phyloP scores from a whole-genome alignment of 78 protist genomes.

The Dictyostelium discoideum region dicty_2.7 NC_007090.3:5188501-5189000 shows the following conservation, averaged over 20 bases:
- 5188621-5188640: neutral
- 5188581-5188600: neutral
- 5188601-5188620: slow-evolving; percentile 24
- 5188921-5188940: slow-evolving; percentile 50
- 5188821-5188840: slow-evolving; percentile 67
- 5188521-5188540: too few species aligned
- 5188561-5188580: too few species aligned
- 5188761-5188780: slow-evolving; percentile 65
- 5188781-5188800: slow-evolving; percentile 67
- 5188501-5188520: too few species aligned
- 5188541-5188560: too few species aligned
- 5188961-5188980: slow-evolving; percentile 63
- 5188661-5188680: slow-evolving; percentile 74
- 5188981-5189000: slow-evolving; percentile 68
- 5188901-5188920: slow-evolving; percentile 70
- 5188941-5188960: slow-evolving; percentile 71
- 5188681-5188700: slow-evolving; percentile 75
- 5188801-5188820: slow-evolving; percentile 51
- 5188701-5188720: slow-evolving; percentile 39
- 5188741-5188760: slow-evolving; percentile 67
- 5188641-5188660: slow-evolving; percentile 72
- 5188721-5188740: slow-evolving; percentile 67
- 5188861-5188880: slow-evolving; percentile 64
- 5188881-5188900: slow-evolving; percentile 76
- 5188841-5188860: slow-evolving; percentile 79